Base-by-base conservation (phyloP, 176 grass and related monocot species). In the Phoenix roebelenii region DNA sequence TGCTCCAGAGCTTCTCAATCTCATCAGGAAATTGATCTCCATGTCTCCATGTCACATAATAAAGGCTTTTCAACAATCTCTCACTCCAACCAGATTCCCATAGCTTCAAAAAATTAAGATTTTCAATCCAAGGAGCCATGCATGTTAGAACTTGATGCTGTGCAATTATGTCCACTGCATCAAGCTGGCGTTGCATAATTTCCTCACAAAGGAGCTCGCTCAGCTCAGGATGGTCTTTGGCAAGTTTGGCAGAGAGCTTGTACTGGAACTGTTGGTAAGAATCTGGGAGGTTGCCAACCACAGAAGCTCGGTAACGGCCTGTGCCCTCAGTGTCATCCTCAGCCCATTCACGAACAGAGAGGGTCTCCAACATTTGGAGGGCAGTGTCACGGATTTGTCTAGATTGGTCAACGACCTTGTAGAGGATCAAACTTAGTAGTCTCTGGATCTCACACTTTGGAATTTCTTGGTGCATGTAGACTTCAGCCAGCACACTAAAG, bases 261-360 rank as follows among this genome's bases (percentile, higher is more conserved):
- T 97, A 97, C 55, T 97, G 87, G 73, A 97, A 97, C 61, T 97
- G 93, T 55, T 97, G 93, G 65, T 97, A 97, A 25, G 93, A 97
- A 69, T 97, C 93, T 4, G 87, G 93, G 19, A 97, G 84, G 67
- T 97, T 97, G 59, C 93, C 93, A n/a, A 97, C 93, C 62, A 97
- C 93, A 75, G 93, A 97, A 68, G 87, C 93, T 59, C 84, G 76
- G 55, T 97, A 97, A 19, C 83, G 93, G 24, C 87, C 87, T 60
- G 84, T 66, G 28, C 87, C 84, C 78, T 97, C 93, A 66, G 75
- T 66, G 35, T 88, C 87, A 63, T 91, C 84, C 68, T 91, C 92
- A 17, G 93, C 81, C 93, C 93, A 97, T 74, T 97, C 93, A 60
- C 93, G 84, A 25, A 88, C 72, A 73, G 87, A 97, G 18, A 97